Evolutionary conservation across 1,284 basidiomycete genomes (phyloP).

Genomic region (Irpex rosettiformis): DNA sequence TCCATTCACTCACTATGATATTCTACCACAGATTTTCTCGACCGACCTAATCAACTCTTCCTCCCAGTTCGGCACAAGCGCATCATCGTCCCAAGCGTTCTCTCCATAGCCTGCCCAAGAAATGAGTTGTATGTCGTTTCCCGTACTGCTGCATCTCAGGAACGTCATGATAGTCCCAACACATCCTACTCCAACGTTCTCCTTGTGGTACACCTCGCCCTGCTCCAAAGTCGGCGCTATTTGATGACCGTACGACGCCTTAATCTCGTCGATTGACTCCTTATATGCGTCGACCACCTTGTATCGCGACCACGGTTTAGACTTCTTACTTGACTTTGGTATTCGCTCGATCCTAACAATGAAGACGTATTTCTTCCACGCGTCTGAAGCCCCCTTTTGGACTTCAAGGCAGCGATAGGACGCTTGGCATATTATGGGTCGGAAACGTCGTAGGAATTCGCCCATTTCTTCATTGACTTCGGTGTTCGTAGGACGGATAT

Average conservation of each 20-base stretch:
- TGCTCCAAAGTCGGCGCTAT: slow-evolving; percentile 7
- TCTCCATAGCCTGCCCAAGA: slow-evolving; percentile 13
- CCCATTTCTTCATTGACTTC: slow-evolving; percentile 9
- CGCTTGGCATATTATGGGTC: slow-evolving; percentile 13
- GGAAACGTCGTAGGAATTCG: slow-evolving; percentile 14
- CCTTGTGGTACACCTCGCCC: slow-evolving; percentile 12
- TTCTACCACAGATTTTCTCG: slow-evolving; percentile 7
- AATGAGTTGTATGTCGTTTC: slow-evolving; percentile 6
- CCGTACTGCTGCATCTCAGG: slow-evolving; percentile 11
- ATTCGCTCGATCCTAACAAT: slow-evolving; percentile 6
- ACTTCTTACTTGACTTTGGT: slow-evolving; percentile 1
- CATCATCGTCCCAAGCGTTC: slow-evolving; percentile 10
- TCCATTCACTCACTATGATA: background rate
- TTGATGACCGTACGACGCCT: background rate
- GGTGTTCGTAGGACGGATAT: slow-evolving; percentile 3
- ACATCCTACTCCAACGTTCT: slow-evolving; percentile 11
- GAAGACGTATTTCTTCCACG: slow-evolving; percentile 12
- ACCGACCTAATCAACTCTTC: slow-evolving; percentile 2
- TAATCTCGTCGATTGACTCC: background rate
- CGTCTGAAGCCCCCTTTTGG: slow-evolving; percentile 3
- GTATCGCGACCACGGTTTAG: slow-evolving; percentile 11
- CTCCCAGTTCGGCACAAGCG: slow-evolving; percentile 8
- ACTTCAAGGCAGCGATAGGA: slow-evolving; percentile 10
- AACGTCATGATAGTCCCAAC: slow-evolving; percentile 15
- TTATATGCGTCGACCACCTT: slow-evolving; percentile 7